Evolutionary conservation across 345 rosid genomes (phyloP), one percentile per base, ranked within the genome.

Genomic region (Salix udensis): DNA sequence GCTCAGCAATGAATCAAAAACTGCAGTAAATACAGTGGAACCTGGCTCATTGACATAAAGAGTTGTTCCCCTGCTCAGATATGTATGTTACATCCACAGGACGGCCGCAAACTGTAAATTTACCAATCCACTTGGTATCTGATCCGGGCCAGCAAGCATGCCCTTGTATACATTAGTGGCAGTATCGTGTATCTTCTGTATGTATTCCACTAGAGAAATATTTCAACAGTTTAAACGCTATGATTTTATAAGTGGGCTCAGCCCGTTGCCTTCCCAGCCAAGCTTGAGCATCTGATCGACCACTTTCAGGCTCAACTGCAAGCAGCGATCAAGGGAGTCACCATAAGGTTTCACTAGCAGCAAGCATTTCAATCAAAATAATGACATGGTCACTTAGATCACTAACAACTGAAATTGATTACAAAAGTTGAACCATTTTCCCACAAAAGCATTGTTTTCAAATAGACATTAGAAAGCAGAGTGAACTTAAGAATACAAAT

Each of bases 201-300:
- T 3, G 61, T 61, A 34, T 16, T 62, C 67, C n/a, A 76, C 77
- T 77, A 73, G 53, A 28, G 19, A 66, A 61, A 74, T 71, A 73
- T 18, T 31, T 73, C 68, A 40, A 23, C 42, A 55, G 65, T 68
- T 81, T 78, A 76, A 21, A 70, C 24, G 31, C 81, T 86, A 83
- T 18, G 82, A 82, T 75, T 88, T 86, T 72, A 89, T 88, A 60
- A 86, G 88, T 74, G 93, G 90, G 85, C 86, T 87, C 28, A 91
- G 84, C 72, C 89, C 92, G 4, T 91, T 92, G 30, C 97, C 97
- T 86, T 93, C 98, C 98, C 97, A 92, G n/a, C 99, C 97, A 78
- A 92, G 98, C 88, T 92, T 96, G 55, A 96, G 89, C 99, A 90
- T 93, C 58, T 89, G 98, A 84, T 96, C 97, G 78, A 93, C 97